phyloP scores from a whole-genome alignment of 2,329 filamentous ascomycete genomes.

The Apiospora arundinis region DNA sequence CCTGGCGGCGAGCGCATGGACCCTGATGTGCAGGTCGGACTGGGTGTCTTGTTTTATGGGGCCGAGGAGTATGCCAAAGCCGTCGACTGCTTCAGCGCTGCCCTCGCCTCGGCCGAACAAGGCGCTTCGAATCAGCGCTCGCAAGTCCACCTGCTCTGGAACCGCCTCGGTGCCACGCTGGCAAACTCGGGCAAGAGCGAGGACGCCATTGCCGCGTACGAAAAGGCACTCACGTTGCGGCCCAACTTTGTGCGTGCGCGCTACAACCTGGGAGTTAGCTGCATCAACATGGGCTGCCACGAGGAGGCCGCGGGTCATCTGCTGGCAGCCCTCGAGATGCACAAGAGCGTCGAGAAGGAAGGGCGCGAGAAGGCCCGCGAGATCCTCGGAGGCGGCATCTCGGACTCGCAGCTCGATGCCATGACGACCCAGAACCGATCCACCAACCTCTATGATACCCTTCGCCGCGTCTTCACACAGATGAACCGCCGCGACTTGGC shows the following conservation, averaged over 20 bases:
- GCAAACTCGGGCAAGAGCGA: conserved; percentile 93
- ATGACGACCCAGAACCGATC: conserved; percentile 96
- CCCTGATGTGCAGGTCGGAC: conserved; percentile 94
- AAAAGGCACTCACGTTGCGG: conserved; percentile 85
- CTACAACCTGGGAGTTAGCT: conserved; percentile 95
- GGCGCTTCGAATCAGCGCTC: conserved; percentile 83
- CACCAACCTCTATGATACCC: conserved; percentile 94
- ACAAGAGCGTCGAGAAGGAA: conserved; percentile 88
- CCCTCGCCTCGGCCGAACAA: conserved; percentile 83
- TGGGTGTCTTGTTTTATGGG: conserved; percentile 97
- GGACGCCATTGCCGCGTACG: conserved; percentile 96
- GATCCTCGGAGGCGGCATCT: conserved; percentile 68
- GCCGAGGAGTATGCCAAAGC: conserved; percentile 98
- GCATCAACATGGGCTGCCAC: conserved; percentile 97
- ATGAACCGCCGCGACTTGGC: conserved; percentile 90
- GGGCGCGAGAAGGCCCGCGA: conserved; percentile 84
- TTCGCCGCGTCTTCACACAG: conserved; percentile 92
- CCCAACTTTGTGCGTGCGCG: conserved; percentile 97
- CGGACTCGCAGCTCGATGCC: conserved; percentile 78
- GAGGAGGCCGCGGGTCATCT: conserved; percentile 93
- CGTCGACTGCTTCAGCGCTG: conserved; percentile 95
- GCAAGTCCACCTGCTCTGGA: conserved; percentile 95
- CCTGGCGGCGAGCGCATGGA: conserved; percentile 96
- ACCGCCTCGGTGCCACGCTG: conserved; percentile 91
- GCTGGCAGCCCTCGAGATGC: conserved; percentile 91